A percentile compares a stretch with the other conserved stretches of the same genome.
These are phyloP conservation scores for Acacia crassicarpa DNA, from an alignment of 306 rosid genomes.

Conservation along the genomic window DNA sequence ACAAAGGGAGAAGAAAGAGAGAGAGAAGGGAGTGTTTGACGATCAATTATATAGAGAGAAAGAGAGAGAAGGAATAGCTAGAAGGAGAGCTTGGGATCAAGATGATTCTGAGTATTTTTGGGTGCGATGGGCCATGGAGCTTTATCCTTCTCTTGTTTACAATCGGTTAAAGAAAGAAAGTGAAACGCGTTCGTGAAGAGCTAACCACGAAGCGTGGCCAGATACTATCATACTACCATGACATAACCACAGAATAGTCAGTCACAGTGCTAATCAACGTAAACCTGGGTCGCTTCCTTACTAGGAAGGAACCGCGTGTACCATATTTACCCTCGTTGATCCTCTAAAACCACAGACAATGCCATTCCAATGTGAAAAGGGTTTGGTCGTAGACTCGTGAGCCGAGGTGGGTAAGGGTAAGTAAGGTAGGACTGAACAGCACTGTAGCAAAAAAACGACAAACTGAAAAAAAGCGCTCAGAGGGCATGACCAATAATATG, in stretches of 20 bases:
- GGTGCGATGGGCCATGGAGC: slow-evolving; percentile 32
- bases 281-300: not conserved
- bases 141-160: slow-evolving; percentile 3
- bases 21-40: not conserved
- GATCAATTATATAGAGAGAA: slow-evolving; percentile 24
- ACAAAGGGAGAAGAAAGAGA: not conserved
- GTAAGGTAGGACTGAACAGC: not conserved
- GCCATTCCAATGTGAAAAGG: not conserved
- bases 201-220: not conserved
- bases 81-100: slow-evolving; percentile 34
- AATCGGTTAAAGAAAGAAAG: not conserved
- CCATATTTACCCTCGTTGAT: slow-evolving; percentile 25
- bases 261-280: not conserved
- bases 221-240: not conserved
- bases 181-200: not conserved
- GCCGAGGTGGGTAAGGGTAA: not conserved
- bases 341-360: not conserved
- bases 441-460: not conserved
- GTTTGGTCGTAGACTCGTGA: not conserved
- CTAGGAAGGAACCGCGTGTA: slow-evolving; percentile 36
- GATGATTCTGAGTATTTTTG: slow-evolving; percentile 28
- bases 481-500: slow-evolving; percentile 14
- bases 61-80: not conserved
- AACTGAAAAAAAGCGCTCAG: not conserved
- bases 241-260: not conserved